These are phyloP conservation scores for Sclerotinia trifoliorum DNA, from an alignment of 2,329 filamentous ascomycete species.

Conservation along the genomic window DNA sequence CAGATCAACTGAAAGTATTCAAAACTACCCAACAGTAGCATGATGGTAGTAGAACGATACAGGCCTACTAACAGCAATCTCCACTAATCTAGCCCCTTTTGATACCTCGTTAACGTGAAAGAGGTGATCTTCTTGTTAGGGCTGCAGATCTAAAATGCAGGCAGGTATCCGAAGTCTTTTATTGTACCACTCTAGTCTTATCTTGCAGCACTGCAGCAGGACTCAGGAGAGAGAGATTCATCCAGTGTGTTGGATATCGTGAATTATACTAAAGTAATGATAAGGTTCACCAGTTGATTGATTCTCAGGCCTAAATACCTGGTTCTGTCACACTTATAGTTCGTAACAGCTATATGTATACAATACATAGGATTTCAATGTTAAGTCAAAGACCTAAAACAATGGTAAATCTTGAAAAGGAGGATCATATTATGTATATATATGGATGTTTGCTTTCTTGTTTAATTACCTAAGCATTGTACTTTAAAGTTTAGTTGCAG, in stretches of 20 bases:
- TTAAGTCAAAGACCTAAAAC: not conserved
- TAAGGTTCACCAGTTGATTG: not conserved
- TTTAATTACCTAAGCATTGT: not conserved
- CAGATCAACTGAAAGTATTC: not conserved
- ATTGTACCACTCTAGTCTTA: not conserved
- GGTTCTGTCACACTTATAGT: not conserved
- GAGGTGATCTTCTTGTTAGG: not conserved
- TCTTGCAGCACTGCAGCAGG: not conserved
- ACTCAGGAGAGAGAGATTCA: not conserved
- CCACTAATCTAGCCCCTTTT: not conserved
- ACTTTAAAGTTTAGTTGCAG: slow-evolving; percentile 19
- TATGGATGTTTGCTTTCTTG: not conserved
- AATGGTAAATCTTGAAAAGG: not conserved
- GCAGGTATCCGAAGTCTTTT: not conserved
- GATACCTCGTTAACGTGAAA: not conserved
- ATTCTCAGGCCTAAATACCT: not conserved
- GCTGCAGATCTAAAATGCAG: slow-evolving; percentile 3
- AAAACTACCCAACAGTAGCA: not conserved
- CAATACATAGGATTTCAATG: not conserved
- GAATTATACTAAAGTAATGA: too few relatives aligned
- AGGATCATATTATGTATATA: not conserved
- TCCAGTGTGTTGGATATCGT: not conserved
- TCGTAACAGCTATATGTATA: not conserved
- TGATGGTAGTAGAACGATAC: not conserved
- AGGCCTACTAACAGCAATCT: not conserved